These are phyloP conservation scores for Capillidium heterosporum DNA, from an alignment of 371 early-diverging fungal species.

Conservation along the genomic window DNA sequence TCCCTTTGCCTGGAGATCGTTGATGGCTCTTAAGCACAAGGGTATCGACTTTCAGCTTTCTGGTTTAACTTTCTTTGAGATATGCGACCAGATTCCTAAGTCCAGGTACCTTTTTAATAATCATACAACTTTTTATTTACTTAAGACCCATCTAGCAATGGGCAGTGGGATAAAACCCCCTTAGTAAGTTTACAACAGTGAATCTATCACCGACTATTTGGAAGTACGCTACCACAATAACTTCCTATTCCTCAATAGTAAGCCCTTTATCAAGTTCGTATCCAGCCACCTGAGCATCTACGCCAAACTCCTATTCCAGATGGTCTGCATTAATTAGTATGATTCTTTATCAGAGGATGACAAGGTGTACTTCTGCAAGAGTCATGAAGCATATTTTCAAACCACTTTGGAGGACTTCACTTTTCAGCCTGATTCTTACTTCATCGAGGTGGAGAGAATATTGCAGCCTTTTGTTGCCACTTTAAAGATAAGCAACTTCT, in stretches of 20 bases:
- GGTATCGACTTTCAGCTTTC: background rate
- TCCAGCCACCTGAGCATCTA: background rate
- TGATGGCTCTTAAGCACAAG: background rate
- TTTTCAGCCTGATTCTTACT: background rate
- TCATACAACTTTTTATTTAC: background rate
- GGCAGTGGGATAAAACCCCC: background rate
- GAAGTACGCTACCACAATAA: background rate
- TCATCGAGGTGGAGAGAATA: background rate
- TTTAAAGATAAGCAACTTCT: background rate
- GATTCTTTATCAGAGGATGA: background rate
- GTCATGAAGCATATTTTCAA: background rate
- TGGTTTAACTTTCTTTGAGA: background rate
- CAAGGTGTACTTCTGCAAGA: background rate
- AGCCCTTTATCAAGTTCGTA: no score
- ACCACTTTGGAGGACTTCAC: background rate
- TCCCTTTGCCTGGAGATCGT: background rate
- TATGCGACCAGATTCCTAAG: background rate
- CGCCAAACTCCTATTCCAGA: background rate
- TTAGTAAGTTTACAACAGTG: background rate
- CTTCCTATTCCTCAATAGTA: background rate
- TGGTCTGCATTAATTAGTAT: background rate
- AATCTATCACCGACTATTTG: background rate
- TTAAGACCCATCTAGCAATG: background rate
- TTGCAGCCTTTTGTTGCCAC: background rate
- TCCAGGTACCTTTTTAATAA: background rate